These are phyloP conservation scores for Aspergillus sp. DNA, from an alignment of 2,329 filamentous ascomycete genomes.

Conservation along the genomic window DNA sequence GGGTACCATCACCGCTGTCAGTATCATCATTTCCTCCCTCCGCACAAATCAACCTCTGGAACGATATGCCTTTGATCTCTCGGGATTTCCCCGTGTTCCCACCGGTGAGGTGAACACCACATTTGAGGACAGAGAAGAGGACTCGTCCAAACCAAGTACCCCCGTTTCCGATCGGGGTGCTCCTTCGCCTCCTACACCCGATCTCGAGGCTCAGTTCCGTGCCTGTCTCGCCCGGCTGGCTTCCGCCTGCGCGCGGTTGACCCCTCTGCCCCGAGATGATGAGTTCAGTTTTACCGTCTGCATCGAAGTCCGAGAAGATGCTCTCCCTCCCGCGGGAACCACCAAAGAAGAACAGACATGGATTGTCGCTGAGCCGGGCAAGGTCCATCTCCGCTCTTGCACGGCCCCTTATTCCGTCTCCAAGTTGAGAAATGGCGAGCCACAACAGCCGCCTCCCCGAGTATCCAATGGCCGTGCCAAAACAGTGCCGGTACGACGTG, in stretches of 20 bases:
- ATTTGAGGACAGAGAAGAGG: constrained; percentile 39
- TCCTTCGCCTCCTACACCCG: constrained; percentile 27
- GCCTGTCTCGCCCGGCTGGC: constrained; percentile 40
- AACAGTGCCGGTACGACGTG: constrained; percentile 55
- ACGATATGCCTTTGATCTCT: constrained; percentile 56
- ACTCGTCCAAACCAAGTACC: constrained; percentile 25
- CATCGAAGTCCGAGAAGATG: constrained; percentile 43
- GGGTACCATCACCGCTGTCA: constrained; percentile 49
- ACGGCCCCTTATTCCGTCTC: constrained; percentile 36
- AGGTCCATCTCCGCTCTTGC: constrained; percentile 32
- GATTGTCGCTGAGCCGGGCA: constrained; percentile 52
- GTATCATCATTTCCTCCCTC: constrained; percentile 50
- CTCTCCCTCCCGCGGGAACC: constrained; percentile 40
- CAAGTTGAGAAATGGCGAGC: constrained; percentile 30
- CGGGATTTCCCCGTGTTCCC: constrained; percentile 47
- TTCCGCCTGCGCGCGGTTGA: constrained; percentile 37
- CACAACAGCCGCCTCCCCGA: constrained; percentile 26
- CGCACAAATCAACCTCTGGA: constrained; percentile 49
- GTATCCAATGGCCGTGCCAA: constrained; percentile 44
- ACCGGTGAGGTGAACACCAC: constrained; percentile 44
- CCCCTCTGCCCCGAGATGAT: constrained; percentile 38
- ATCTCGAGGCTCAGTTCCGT: constrained; percentile 45
- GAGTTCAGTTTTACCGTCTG: constrained; percentile 46
- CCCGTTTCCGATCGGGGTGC: constrained; percentile 18
- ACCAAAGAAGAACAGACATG: constrained; percentile 50